phyloP scores from a whole-genome alignment of 2,329 filamentous ascomycete genomes.

The Coleophoma eucalyptorum region DNA sequence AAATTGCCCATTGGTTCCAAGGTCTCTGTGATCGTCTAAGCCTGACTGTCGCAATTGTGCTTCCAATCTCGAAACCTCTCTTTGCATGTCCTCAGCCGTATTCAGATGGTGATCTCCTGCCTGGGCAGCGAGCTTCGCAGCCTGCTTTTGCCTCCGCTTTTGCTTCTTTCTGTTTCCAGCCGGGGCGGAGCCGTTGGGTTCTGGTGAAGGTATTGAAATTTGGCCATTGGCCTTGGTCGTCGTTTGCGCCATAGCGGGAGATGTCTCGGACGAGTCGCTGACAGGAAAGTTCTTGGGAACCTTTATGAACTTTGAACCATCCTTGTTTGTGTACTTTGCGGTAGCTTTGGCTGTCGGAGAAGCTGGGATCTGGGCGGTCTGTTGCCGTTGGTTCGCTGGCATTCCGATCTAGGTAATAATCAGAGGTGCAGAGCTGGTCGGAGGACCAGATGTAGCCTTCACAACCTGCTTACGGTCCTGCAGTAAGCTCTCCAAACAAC shows the following conservation, averaged over 20 bases:
- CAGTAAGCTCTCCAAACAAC: conserved; percentile 1
- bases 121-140: conserved; percentile 27
- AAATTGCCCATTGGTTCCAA: conserved; percentile 29
- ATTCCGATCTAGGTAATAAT: conserved; percentile 28
- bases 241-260: conserved; percentile 35
- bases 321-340: conserved; percentile 63
- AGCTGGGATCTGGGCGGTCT: conserved; percentile 43
- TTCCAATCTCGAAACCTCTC: conserved; percentile 22
- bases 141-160: conserved; percentile 79
- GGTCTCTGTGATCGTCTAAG: conserved; percentile 19
- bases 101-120: conserved; percentile 9
- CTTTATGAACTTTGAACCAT: conserved; percentile 67
- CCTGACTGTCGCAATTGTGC: conserved; percentile 22
- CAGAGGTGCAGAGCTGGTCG: conserved; percentile 8
- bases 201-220: conserved; percentile 18
- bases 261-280: conserved; percentile 49
- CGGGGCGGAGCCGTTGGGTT: conserved; percentile 32
- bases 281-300: conserved; percentile 49
- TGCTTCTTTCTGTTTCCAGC: conserved; percentile 89
- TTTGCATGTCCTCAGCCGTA: conserved; percentile 7
- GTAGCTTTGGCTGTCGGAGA: conserved; percentile 49
- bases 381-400: conserved; percentile 50
- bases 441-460: conserved; percentile 16
- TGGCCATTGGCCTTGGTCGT: conserved; percentile 26
- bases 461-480: conserved; percentile 14